A percentile compares a stretch with the other conserved stretches of the same genome.
Evolutionary conservation across 2,329 filamentous ascomycete species (phyloP).

Genomic region (Allantophomopsis cytisporea): DNA sequence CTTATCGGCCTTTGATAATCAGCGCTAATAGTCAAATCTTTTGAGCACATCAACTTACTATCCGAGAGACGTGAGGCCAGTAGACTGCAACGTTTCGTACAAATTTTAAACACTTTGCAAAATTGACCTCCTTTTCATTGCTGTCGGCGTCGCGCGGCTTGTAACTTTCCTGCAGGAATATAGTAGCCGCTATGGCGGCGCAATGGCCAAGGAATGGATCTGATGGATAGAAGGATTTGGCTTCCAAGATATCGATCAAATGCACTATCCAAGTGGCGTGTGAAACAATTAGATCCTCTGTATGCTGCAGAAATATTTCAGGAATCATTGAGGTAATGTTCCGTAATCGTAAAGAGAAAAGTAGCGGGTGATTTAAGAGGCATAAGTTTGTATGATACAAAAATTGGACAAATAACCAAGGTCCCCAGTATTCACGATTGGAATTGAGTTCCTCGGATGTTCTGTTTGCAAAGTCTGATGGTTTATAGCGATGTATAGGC

Average conservation of each 20-base stretch:
- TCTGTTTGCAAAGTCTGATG: slow-evolving; percentile 29
- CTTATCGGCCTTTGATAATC: slow-evolving; percentile 23
- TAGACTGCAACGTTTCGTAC: slow-evolving; percentile 23
- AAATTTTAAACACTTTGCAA: slow-evolving; percentile 29
- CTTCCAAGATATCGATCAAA: slow-evolving; percentile 30
- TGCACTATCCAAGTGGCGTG: slow-evolving; percentile 39
- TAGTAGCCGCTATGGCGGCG: slow-evolving; percentile 36
- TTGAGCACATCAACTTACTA: slow-evolving; percentile 17
- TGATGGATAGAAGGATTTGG: slow-evolving; percentile 28
- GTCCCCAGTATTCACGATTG: slow-evolving; percentile 35
- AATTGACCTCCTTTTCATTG: slow-evolving; percentile 26
- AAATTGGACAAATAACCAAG: slow-evolving; percentile 36
- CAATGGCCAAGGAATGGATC: slow-evolving; percentile 33
- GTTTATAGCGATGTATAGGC: slow-evolving; percentile 33
- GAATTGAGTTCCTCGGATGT: slow-evolving; percentile 25
- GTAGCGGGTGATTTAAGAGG: slow-evolving; percentile 37
- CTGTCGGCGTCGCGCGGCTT: slow-evolving; percentile 23
- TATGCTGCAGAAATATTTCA: slow-evolving; percentile 38
- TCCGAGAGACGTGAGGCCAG: slow-evolving; percentile 30
- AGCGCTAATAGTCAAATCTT: background rate
- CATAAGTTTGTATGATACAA: slow-evolving; percentile 37
- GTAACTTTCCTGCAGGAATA: slow-evolving; percentile 38
- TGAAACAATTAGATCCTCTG: slow-evolving; percentile 33
- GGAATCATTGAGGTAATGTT: slow-evolving; percentile 36
- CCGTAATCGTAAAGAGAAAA: slow-evolving; percentile 35